Base-by-base conservation (phyloP, 768 basidiomycete species). In the Myochromella boudieri region DNA sequence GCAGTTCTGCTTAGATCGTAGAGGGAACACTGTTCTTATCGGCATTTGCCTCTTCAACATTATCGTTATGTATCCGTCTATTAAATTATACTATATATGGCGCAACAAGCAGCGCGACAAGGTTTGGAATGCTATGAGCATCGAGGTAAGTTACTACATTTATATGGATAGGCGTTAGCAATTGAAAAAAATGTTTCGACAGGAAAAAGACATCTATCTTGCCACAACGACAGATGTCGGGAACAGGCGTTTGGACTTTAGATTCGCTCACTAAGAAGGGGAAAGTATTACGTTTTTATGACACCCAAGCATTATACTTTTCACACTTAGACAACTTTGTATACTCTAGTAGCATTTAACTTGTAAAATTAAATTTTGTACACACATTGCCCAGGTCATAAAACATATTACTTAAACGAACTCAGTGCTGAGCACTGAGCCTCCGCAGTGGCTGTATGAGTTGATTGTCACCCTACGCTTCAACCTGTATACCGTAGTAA, bases 161-260 rank as follows among this genome's bases (percentile, higher is more conserved):
- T 20, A 14, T 31, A n/a, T 27, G 12, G 4, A 22, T 22, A 14
- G 12, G 11, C 14, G 20, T 10, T 27, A 21, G 18, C n/a, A 17
- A 10, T 11, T 25, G 14, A 15, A 17, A 18, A 14, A 46, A 28
- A 3, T 29, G 42, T 25, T 31, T 44, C n/a, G 4, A 5, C 55
- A 83, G 81, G 74, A 82, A 63, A 77, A 76, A 49, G 66, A 67
- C 18, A 54, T 76, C 22, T 87, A 87, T 57, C 65, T 85, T 2
- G 55, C 59, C 8, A 83, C 77, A 1, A 83, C 85, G 8, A 77
- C 60, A 17, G 82, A 87, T 53, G 55, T 72, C 18, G 82, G 83
- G 26, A 85, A 82, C 49, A 69, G 75, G 49, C 70, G 80, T n/a
- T 69, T 85, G 24, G 81, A 84, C 58, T 85, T 83, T 59, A 67